These are phyloP conservation scores for Jackrogersella multiformis DNA, from an alignment of 495 filamentous ascomycete species.

Conservation along the genomic window DNA sequence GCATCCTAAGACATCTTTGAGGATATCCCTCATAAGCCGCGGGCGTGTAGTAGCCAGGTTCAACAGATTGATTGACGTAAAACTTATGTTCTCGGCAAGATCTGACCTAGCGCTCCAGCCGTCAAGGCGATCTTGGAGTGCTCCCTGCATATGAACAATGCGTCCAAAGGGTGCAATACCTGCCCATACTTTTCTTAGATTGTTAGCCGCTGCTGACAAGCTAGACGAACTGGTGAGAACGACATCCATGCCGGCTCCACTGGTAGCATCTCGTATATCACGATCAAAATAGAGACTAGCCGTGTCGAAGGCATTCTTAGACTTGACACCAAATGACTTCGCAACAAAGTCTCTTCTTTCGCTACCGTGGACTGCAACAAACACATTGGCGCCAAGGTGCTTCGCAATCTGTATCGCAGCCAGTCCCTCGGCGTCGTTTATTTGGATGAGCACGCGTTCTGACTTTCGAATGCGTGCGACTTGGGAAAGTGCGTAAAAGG, in stretches of 20 bases:
- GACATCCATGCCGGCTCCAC: slow-evolving; percentile 61
- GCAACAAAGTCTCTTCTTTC: slow-evolving; percentile 55
- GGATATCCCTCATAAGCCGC: slow-evolving; percentile 35
- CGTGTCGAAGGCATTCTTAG: slow-evolving; percentile 58
- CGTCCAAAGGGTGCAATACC: slow-evolving; percentile 30
- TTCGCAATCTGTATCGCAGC: slow-evolving; percentile 63
- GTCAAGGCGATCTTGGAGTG: slow-evolving; percentile 19
- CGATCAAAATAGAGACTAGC: slow-evolving; percentile 53
- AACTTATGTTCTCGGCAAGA: slow-evolving; percentile 34
- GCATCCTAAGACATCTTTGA: slow-evolving; percentile 24
- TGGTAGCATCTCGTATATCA: slow-evolving; percentile 57
- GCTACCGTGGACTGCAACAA: slow-evolving; percentile 57
- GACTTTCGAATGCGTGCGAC: slow-evolving; percentile 55
- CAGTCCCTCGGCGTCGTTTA: slow-evolving; percentile 61
- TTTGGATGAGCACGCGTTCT: slow-evolving; percentile 67
- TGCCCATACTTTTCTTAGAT: slow-evolving; percentile 26
- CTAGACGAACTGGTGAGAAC: slow-evolving; percentile 52
- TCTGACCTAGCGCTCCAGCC: slow-evolving; percentile 26
- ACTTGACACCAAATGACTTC: slow-evolving; percentile 53
- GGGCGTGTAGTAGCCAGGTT: slow-evolving; percentile 29
- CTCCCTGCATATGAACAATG: slow-evolving; percentile 34
- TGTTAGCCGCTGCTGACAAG: neutral
- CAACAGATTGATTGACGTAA: slow-evolving; percentile 32
- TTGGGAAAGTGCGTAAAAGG: slow-evolving; percentile 62
- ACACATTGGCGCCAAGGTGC: slow-evolving; percentile 60